Base-by-base conservation (phyloP, 2,329 filamentous ascomycete genomes). In the Pseudogymnoascus sp. region DNA sequence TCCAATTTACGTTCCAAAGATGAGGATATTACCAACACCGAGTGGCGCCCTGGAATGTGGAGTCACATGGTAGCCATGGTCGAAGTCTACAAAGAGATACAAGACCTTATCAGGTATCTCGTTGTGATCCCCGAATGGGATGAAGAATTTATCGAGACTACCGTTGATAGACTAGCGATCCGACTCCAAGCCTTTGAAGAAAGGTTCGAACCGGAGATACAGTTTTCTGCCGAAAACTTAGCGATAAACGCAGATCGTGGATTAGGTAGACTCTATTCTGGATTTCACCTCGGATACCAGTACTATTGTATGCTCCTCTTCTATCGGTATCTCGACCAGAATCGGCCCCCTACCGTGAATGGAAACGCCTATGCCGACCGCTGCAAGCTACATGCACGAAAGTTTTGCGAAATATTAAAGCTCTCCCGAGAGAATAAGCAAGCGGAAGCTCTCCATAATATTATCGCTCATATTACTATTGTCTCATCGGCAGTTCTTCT, bases 401-500 rank as follows among this genome's bases (percentile, higher is more conserved):
- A 66, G 1, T 68, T 72, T n/a, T 72, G 71, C 60, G 70, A 75
- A 11, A 66, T 75, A 7, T 60, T 75, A 1, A 68, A 64, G 6
- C 67, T 67, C 5, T 73, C 73, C 0, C 64, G 70, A 12, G 68
- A 71, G 16, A 61, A 66, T 0, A 64, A 67, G 2, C 68, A 68
- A 2, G 69, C 70, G 0, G 70, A 72, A 39, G 72, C 72, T 0
- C 45, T 75, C 4, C 73, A 75, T 60, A 74, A 73, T 47, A 74
- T 75, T 31, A 72, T 75, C 2, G 73, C 72, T 0, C 74, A 75
- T 34, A 70, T 75, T 23, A 75, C 74, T 0, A 71, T 75, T 14
- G 73, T 75, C 0, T 75, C 73, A 0, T 75, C 74, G 1, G 73
- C 73, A 0, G 74, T 75, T 0, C 62, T 75, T 0, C 65, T 75